Evolutionary conservation across 176 grass and related monocot genomes (phyloP), one percentile per base, ranked within the genome.

Genomic region (Oropetium thomaeum): DNA sequence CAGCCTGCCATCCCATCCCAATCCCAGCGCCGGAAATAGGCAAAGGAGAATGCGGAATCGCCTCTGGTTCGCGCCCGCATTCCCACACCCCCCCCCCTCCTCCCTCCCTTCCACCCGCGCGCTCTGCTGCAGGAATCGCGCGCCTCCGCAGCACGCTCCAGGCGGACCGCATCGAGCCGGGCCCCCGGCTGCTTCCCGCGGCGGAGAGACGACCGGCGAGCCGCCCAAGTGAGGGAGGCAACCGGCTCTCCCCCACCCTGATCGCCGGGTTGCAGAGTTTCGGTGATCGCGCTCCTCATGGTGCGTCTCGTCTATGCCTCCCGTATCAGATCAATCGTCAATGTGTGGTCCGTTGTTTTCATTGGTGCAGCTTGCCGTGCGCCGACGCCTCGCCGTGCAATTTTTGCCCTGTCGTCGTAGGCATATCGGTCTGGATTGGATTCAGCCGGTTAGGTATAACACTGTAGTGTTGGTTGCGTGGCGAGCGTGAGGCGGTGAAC

Each of bases 21-120:
- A 17, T 68, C n/a, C 37, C 39, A 41, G 2, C 58, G 71, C 85
- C 79, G 64, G 70, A 86, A 81, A 86, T 86, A 86, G 84, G 70
- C 30, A 37, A 45, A 45, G 37, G 23, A 65, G 34, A 65, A 38
- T 47, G 58, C 34, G 70, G 76, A 47, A 67, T 84, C 74, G 81
- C 70, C 76, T 69, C 69, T 78, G 82, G 34, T 78, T 41, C 67
- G 62, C 76, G 48, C 62, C 53, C 51, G n/a, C 53, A 26, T 57
- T 29, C 57, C 27, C 33, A 41, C 52, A 54, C 37, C 27, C n/a
- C 44, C 27, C 33, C 54, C 52, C 63, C 37, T 27, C n/a, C 44
- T 69, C 64, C 62, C 69, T 15, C 67, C 64, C 62, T 62, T 15
- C 67, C 14, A 31, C 30, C 48, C 16, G 68, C 59, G 51, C 22